Base-by-base conservation (phyloP, 108 stramenopile genomes). In the Fragilaria crotonensis region DNA sequence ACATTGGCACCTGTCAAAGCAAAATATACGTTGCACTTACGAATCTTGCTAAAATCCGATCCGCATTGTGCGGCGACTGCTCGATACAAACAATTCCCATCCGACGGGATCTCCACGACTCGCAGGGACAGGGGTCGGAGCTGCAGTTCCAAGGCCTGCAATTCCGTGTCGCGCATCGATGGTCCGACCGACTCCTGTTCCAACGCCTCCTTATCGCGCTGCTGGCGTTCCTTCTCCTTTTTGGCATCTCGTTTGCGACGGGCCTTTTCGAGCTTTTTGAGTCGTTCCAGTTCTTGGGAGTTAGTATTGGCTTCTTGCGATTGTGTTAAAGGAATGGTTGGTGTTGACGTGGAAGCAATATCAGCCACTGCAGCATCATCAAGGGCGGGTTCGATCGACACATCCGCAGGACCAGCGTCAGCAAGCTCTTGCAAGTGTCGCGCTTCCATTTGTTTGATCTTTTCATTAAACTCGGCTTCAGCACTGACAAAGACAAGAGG, bases 21-120 rank as follows among this genome's bases (percentile, higher is more conserved):
- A n/a, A 9, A 31, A 57, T 72, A 56, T 18, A 31, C 68, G 20
- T 30, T 45, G 19, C 45, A 66, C 74, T 68, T 64, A 77, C 84
- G 69, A 53, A 71, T 73, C 54, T 63, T 48, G 25, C 21, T 51
- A 45, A 64, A 81, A 11, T 47, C 62, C 59, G 45, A 61, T 23
- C 55, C 70, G 51, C 22, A 32, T 59, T 95, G 94, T 31, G 85
- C 78, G 1, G 72, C 95, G 22, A 98, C 82, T 27, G 96, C 90
- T 11, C 97, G 82, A 71, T 96, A 98, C 59, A 98, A 62, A 68
- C 97, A 98, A 78, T 98, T 80, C 7, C 97, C 97, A 71, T 98
- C 97, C 14, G 94, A 84, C 25, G 72, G 71, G 4, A 98, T 87
- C 48, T 96, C 96, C n/a, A 56, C 25, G 23, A 98, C 70, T 23